These are phyloP conservation scores for Fraxinus baroniana DNA, from an alignment of 305 asterid genomes.

Conservation along the genomic window DNA sequence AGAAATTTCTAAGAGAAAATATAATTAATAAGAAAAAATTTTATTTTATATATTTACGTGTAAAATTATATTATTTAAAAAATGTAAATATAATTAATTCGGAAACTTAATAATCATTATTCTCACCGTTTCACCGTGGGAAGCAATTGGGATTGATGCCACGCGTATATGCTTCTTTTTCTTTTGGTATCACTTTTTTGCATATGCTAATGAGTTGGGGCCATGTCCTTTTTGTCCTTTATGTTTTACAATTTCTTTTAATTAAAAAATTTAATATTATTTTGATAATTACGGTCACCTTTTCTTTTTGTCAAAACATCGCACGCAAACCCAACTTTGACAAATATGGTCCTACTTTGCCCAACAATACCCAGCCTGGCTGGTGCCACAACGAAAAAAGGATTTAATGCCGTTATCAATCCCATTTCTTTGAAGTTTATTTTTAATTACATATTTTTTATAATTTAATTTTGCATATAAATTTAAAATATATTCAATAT, in stretches of 20 bases:
- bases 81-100: neutral
- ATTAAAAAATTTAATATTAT: neutral
- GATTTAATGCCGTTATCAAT: neutral
- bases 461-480: neutral
- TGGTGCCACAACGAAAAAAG: neutral
- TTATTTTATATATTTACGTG: no score
- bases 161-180: conserved; percentile 27
- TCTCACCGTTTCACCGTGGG: neutral
- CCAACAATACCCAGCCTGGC: conserved; percentile 19
- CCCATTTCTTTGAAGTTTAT: neutral
- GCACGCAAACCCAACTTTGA: conserved; percentile 7
- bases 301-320: conserved; percentile 26
- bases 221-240: conserved; percentile 36
- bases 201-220: conserved; percentile 1
- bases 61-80: conserved; percentile 2
- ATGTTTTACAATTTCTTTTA: neutral
- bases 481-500: no score
- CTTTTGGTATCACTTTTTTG: conserved; percentile 20
- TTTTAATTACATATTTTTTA: no score
- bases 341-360: conserved; percentile 1
- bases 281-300: conserved; percentile 12
- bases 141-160: conserved; percentile 31
- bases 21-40: no score
- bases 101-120: neutral
- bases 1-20: no score